Base-by-base conservation (phyloP, 768 basidiomycete genomes). In the Exidia glandulosa region DNA sequence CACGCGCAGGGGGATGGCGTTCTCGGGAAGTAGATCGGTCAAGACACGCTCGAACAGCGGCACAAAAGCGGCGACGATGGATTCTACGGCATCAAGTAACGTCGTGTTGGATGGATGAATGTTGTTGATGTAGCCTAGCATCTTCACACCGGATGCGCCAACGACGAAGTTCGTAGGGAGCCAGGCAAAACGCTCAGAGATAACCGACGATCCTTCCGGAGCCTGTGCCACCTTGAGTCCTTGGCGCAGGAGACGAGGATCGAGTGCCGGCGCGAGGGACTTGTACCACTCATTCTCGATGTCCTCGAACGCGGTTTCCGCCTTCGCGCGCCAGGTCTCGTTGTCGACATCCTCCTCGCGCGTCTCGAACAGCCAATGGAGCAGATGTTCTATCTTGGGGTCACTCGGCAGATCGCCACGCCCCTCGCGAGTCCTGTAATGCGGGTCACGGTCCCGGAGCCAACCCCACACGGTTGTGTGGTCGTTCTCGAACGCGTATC, bases 61-160 rank as follows among this genome's bases (percentile, higher is more conserved):
- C 13, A 82, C 62, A 36, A 76, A 73, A 1, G 62, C 60, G 1
- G 69, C 63, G 4, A 82, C 66, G 29, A 76, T 63, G 16, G 59
- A 60, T 60, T 72, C 68, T 5, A 80, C 65, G 19, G 66, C 67
- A 30, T 45, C 19, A 63, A 77, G 77, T 19, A 75, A 65, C 16
- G 62, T 29, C 19, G 45, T 48, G 57, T 74, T 63, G 4, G 65
- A 62, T 4, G 75, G 77, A 60, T 80, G 67, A 25, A 83, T 67
- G 60, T 81, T 79, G 66, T 81, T 82, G 71, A 83, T 81, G 66
- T 83, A 83, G 3, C 79, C 78, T 7, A 79, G 74, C 60, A 67
- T 67, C 2, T 67, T 66, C 3, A 58, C 57, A 58, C 71, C 70
- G 12, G 69, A 57, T 4, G 66, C 47, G 13, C 75, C 73, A 13